Evolutionary conservation across 495 filamentous ascomycete genomes (phyloP), one percentile per base, ranked within the genome.

Genomic region (Thozetella sp.): DNA sequence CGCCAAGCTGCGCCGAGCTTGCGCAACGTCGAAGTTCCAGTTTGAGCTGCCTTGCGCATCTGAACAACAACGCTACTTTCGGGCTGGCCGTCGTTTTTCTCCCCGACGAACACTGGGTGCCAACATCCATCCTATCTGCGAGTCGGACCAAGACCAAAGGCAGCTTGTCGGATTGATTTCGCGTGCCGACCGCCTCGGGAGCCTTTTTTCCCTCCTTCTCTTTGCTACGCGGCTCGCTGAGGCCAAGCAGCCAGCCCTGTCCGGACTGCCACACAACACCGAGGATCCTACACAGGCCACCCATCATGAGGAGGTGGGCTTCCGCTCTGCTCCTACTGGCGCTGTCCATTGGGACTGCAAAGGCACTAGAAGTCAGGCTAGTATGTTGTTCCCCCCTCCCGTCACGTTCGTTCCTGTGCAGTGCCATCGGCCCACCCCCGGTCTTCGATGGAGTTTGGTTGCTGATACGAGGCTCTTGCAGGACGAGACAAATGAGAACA

Each of bases 401-500:
- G 9, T 15, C 22, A n/a, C 10, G 20, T 25, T 2, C 4, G 20
- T 15, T 2, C 3, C 20, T 58, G 45, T 27, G 26, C 15, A 15
- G 26, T 55, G 24, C 22, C n/a, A 22, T 3, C 22, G 26, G 17
- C 24, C 9, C n/a, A 43, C 22, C 3, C 13, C 20, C 11, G 1
- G 23, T 25, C 50, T 52, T 23, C 50, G 3, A 17, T 48, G 3
- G 20, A 56, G 27, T 24, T 4, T 19, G 15, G 10, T 24, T 22
- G 27, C 59, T 56, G 27, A 59, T 50, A 34, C 23, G 26, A 20
- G 51, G 17, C 50, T 48, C 56, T 27, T 24, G 23, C 67, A 93
- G 89, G 86, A 90, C 72, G 81, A 95, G 70, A 86, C 88, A 63
- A 85, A 91, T 37, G 82, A 88, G 25, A 89, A 92, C 73, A 76